phyloP scores from a whole-genome alignment of 768 basidiomycete species.

The Lactarius hatsudake region DNA sequence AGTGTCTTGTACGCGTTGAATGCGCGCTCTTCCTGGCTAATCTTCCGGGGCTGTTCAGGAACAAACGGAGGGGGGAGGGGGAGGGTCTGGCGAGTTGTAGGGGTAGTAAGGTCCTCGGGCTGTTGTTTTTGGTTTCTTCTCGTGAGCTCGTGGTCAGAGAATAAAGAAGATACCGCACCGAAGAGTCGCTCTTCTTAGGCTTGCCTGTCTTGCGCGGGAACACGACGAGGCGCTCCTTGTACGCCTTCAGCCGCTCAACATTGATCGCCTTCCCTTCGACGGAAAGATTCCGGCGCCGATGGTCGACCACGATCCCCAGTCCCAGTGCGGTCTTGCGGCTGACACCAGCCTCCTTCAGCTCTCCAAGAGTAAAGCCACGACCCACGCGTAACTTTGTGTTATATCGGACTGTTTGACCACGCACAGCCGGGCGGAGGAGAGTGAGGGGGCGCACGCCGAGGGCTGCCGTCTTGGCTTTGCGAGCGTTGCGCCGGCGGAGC shows the following conservation, averaged over 20 bases:
- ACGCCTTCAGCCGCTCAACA: constrained; percentile 89
- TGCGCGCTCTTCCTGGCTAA: constrained; percentile 85
- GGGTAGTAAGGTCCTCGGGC: constrained; percentile 47
- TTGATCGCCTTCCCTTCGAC: constrained; percentile 97
- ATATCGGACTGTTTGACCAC: constrained; percentile 94
- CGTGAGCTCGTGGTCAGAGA: neutral
- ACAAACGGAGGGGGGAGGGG: constrained; percentile 65
- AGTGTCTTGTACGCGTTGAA: constrained; percentile 89
- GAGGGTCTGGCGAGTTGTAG: constrained; percentile 32
- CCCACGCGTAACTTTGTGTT: constrained; percentile 97
- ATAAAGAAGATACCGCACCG: constrained; percentile 49
- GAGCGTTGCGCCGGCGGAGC: constrained; percentile 89
- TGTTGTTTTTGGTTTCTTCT: neutral
- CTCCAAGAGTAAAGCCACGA: constrained; percentile 91
- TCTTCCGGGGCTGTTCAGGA: constrained; percentile 87
- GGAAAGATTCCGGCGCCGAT: constrained; percentile 92
- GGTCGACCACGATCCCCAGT: constrained; percentile 94
- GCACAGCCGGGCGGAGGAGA: constrained; percentile 95
- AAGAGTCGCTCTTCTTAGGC: constrained; percentile 93
- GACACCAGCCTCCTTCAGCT: constrained; percentile 95
- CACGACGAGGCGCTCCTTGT: constrained; percentile 90
- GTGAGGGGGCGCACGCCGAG: constrained; percentile 90
- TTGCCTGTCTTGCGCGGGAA: constrained; percentile 96
- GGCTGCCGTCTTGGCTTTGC: constrained; percentile 84
- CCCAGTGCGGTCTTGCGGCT: constrained; percentile 89